phyloP scores from a whole-genome alignment of 2,329 filamentous ascomycete genomes.

The Nemania serpens region DNA sequence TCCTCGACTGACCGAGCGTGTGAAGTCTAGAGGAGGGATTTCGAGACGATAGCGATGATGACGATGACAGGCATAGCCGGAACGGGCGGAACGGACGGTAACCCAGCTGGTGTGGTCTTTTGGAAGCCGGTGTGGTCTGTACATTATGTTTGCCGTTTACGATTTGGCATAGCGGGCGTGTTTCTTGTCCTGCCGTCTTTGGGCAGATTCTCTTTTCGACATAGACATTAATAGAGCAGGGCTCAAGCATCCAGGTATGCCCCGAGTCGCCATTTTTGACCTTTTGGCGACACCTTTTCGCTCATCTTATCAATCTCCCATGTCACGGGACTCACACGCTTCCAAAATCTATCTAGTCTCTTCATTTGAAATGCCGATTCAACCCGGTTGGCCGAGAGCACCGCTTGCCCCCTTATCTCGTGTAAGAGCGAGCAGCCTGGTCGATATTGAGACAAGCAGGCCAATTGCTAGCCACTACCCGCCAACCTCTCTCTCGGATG shows the following conservation, averaged over 20 bases:
- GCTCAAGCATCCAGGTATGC: background rate
- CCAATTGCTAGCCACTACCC: too few relatives aligned
- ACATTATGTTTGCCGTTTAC: slow-evolving; percentile 3
- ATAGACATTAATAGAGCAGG: background rate
- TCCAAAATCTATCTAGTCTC: background rate
- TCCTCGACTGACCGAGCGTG: slow-evolving; percentile 30
- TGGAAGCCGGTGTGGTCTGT: slow-evolving; percentile 11
- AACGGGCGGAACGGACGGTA: slow-evolving; percentile 26
- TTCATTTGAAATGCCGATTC: background rate
- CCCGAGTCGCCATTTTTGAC: background rate
- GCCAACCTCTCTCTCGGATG: too few relatives aligned
- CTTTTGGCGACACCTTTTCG: background rate
- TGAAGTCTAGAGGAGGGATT: slow-evolving; percentile 71
- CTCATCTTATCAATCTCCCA: background rate
- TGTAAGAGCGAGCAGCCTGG: too few relatives aligned
- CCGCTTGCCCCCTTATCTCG: too few relatives aligned
- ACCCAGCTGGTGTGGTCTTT: slow-evolving; percentile 10
- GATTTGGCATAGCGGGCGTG: background rate
- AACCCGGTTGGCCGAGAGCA: background rate
- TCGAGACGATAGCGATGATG: slow-evolving; percentile 73
- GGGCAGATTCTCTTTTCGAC: background rate
- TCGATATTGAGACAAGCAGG: too few relatives aligned
- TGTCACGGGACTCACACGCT: background rate
- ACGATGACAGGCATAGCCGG: slow-evolving; percentile 48
- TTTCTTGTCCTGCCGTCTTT: background rate